A percentile compares a stretch with the other conserved stretches of the same genome.
These are phyloP conservation scores for Penicilliopsis zonata DNA, from an alignment of 495 filamentous ascomycete species.

Conservation along the genomic window DNA sequence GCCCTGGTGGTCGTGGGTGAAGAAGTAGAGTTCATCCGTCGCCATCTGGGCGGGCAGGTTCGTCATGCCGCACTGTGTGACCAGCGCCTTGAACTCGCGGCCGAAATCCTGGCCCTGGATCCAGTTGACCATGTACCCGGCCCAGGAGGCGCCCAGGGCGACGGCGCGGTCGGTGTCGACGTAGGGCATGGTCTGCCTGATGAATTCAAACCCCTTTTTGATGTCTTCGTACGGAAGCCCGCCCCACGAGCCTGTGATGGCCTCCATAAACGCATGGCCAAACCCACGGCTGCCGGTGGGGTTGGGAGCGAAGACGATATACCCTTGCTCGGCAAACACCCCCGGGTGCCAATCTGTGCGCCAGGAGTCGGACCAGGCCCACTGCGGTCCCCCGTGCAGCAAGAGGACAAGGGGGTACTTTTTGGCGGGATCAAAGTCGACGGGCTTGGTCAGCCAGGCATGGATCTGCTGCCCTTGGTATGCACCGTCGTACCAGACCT, in stretches of 20 bases:
- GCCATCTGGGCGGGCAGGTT: conserved; percentile 28
- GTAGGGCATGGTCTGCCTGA: conserved; percentile 33
- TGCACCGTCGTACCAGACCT: neutral
- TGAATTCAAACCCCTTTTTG: conserved; percentile 37
- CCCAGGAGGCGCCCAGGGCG: conserved; percentile 37
- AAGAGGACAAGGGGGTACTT: conserved; percentile 38
- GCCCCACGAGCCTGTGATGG: conserved; percentile 39
- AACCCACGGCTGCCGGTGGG: conserved; percentile 40
- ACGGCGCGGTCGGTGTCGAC: conserved; percentile 38
- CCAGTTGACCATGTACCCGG: conserved; percentile 47
- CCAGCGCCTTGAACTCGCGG: conserved; percentile 40
- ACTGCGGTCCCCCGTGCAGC: conserved; percentile 43
- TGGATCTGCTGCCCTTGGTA: conserved; percentile 26
- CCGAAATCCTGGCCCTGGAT: conserved; percentile 42
- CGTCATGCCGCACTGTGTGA: conserved; percentile 35
- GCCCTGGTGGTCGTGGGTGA: conserved; percentile 30
- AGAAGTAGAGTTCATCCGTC: conserved; percentile 39
- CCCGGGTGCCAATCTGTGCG: conserved; percentile 38
- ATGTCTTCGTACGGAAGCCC: conserved; percentile 39
- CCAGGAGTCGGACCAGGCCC: conserved; percentile 37
- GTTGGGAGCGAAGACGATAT: conserved; percentile 43
- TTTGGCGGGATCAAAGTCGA: conserved; percentile 30
- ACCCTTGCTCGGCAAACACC: conserved; percentile 45
- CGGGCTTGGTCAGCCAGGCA: conserved; percentile 35
- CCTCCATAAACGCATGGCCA: conserved; percentile 34